These are phyloP conservation scores for Penicillium dipodomyicola DNA, from an alignment of 495 filamentous ascomycete species.

Conservation along the genomic window DNA sequence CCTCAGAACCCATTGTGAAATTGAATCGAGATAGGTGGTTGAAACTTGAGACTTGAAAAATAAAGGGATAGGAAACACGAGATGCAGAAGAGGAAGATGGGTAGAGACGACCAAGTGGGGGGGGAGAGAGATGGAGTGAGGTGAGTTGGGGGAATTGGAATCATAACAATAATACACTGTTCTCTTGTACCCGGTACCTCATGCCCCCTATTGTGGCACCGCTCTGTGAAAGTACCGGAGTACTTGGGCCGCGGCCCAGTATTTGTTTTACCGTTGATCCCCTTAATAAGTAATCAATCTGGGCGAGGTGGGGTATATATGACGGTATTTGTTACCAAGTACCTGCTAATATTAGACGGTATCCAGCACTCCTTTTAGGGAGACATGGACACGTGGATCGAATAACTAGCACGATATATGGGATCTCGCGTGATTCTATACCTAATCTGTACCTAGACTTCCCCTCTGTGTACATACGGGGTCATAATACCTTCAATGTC, in stretches of 20 bases:
- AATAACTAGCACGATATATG: neutral
- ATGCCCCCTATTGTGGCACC: constrained; percentile 3
- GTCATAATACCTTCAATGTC: neutral
- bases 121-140: constrained; percentile 22
- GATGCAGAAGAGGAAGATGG: constrained; percentile 32
- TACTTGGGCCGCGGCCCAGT: constrained; percentile 14
- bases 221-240: constrained; percentile 8
- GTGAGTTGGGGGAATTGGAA: constrained; percentile 24
- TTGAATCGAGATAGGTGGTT: constrained; percentile 14
- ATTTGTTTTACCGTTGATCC: constrained; percentile 18
- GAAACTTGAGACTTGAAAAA: constrained; percentile 18
- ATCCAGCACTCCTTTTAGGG: neutral
- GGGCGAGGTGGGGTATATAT: constrained; percentile 9
- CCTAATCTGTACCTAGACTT: neutral
- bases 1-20: constrained; percentile 49
- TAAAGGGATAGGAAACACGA: constrained; percentile 15
- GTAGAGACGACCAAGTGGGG: constrained; percentile 31
- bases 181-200: constrained; percentile 19
- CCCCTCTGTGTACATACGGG: neutral
- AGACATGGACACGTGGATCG: neutral
- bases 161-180: constrained; percentile 28
- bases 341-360: too few relatives aligned
- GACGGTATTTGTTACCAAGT: constrained; percentile 7
- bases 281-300: constrained; percentile 12
- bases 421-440: neutral